Percentiles rank a stretch among this genome's conserved stretches.
phyloP scores from a whole-genome alignment of 2,329 filamentous ascomycete genomes.

The Fragosphaeria purpurea region DNA sequence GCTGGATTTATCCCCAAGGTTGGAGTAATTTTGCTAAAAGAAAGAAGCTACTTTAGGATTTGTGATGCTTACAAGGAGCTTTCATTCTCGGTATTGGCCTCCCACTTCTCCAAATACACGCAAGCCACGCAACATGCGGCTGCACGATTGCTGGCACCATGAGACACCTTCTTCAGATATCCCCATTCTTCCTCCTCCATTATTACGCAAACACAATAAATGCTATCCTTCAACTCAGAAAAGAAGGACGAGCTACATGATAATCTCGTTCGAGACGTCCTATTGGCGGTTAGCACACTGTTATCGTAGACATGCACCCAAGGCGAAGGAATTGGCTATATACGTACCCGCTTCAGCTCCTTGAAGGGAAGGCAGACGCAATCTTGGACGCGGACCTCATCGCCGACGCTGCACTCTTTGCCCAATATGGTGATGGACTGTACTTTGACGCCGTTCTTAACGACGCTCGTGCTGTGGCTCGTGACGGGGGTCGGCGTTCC shows the following conservation, averaged over 20 bases:
- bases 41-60: no score
- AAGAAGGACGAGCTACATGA: conserved; percentile 55
- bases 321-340: background rate
- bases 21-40: no score
- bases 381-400: conserved; percentile 94
- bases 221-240: no score
- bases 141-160: no score
- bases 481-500: conserved; percentile 80
- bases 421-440: conserved; percentile 96
- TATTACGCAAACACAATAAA: no score
- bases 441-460: conserved; percentile 98
- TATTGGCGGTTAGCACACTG: conserved; percentile 23
- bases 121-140: no score
- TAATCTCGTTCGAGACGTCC: conserved; percentile 81
- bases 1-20: no score
- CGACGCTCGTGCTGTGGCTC: conserved; percentile 85
- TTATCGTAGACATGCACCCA: background rate
- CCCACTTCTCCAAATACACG: no score
- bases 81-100: no score
- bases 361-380: conserved; percentile 97
- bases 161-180: no score
- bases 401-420: conserved; percentile 88
- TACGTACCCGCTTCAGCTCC: conserved; percentile 84
- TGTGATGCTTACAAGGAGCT: no score
- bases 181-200: no score